phyloP scores from a whole-genome alignment of 1,284 basidiomycete species.

The Apiotrichum gracile region DNA sequence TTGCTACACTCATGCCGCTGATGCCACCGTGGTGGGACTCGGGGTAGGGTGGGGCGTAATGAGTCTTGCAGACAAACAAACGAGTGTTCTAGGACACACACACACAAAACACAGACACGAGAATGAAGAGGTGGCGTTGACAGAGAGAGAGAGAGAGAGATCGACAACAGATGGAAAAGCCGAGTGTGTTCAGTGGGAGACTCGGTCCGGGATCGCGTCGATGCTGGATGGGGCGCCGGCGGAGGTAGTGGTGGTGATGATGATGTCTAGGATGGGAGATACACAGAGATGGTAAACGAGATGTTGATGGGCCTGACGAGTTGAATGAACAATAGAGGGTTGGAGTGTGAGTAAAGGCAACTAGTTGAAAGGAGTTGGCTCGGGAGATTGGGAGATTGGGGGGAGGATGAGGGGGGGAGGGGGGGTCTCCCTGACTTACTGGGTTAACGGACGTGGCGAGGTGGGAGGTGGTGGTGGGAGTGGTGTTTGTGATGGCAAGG shows the following conservation, averaged over 20 bases:
- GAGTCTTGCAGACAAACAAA: not conserved
- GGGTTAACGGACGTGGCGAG: not conserved
- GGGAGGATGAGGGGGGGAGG: not conserved
- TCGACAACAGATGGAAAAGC: too few species aligned
- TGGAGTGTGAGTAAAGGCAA: not conserved
- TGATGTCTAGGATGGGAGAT: not conserved
- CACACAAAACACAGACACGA: not conserved
- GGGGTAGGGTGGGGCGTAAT: not conserved
- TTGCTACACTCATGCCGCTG: conserved; percentile 1
- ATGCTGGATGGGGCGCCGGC: not conserved
- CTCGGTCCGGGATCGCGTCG: too few species aligned
- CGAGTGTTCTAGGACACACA: not conserved
- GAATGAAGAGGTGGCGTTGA: not conserved
- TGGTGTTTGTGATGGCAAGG: too few species aligned
- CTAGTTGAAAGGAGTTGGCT: not conserved
- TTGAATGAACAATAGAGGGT: not conserved
- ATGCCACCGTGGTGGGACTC: not conserved
- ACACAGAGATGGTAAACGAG: not conserved
- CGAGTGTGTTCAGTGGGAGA: too few species aligned
- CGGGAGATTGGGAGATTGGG: not conserved
- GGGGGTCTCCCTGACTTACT: not conserved
- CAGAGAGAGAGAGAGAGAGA: not conserved
- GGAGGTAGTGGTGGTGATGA: not conserved
- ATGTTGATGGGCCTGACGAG: not conserved
- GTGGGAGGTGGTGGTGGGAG: not conserved